Conservation (phyloP, 1,139 yeast species). For the Eremothecium sinecaudum region DNA sequence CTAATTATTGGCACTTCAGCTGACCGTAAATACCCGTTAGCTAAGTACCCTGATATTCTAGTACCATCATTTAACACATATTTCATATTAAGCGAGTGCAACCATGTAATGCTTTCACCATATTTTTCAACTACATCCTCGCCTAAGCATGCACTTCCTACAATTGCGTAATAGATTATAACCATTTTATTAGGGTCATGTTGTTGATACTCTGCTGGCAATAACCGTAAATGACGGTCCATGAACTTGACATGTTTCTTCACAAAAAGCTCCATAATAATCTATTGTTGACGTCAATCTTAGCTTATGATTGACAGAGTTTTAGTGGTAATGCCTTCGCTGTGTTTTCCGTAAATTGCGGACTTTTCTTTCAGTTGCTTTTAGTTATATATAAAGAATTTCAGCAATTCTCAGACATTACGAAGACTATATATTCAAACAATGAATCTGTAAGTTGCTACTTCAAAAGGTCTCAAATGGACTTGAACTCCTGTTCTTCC, state of each 20-base stretch:
- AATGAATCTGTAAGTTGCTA: constrained; percentile 52
- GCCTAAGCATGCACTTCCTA: constrained; percentile 17
- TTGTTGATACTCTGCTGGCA: constrained; percentile 25
- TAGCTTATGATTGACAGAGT: too few species aligned
- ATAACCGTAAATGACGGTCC: constrained; percentile 21
- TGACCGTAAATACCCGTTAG: constrained; percentile 15
- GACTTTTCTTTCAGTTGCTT: too few species aligned
- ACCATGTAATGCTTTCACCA: constrained; percentile 13
- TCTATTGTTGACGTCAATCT: too few species aligned
- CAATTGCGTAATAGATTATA: constrained; percentile 23
- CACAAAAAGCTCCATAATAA: constrained; percentile 3
- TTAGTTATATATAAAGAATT: too few species aligned
- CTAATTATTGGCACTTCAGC: constrained; percentile 16
- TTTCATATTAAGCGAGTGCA: constrained; percentile 15
- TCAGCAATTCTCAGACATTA: too few species aligned
- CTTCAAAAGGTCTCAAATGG: constrained; percentile 63
- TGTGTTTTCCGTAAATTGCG: too few species aligned
- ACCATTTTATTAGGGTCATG: constrained; percentile 28
- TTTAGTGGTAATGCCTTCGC: too few species aligned
- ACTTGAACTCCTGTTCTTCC: constrained; percentile 37
- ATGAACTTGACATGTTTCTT: constrained; percentile 23
- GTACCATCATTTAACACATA: constrained; percentile 5
- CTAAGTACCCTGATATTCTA: constrained; percentile 23
- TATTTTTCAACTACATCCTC: constrained; percentile 14
- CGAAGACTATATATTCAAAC: too few species aligned